These are phyloP conservation scores for Akanthomyces lecanii DNA, from an alignment of 2,329 filamentous ascomycete genomes.

Conservation along the genomic window DNA sequence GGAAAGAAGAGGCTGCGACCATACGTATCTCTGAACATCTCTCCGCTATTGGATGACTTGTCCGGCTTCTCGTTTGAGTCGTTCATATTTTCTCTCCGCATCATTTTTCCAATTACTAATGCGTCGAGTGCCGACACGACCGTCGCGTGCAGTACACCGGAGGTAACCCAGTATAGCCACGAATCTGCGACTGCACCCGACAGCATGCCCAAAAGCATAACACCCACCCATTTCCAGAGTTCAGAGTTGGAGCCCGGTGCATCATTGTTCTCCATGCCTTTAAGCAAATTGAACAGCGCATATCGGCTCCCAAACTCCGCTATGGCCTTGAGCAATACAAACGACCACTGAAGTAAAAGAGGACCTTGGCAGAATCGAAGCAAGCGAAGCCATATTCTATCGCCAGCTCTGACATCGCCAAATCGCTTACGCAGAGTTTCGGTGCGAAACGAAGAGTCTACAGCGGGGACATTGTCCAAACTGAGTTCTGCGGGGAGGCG, in stretches of 20 bases:
- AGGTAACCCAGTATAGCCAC: constrained; percentile 8
- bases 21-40: constrained; percentile 1
- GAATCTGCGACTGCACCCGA: not conserved
- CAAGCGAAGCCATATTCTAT: not conserved
- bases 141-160: not conserved
- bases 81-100: not conserved
- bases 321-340: not conserved
- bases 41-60: not conserved
- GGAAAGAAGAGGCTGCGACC: not conserved
- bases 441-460: not conserved
- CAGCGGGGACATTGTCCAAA: not conserved
- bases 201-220: not conserved
- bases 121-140: not conserved
- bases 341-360: constrained; percentile 7
- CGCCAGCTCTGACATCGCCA: not conserved
- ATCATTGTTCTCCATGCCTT: not conserved
- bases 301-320: constrained; percentile 6
- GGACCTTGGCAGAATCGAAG: not conserved
- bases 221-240: too few species aligned
- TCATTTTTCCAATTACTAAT: constrained; percentile 12
- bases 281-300: not conserved
- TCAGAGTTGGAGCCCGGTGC: not conserved
- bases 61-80: too few species aligned
- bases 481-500: not conserved
- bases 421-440: not conserved